These are phyloP conservation scores for Nicotiana attenuata DNA, from an alignment of 257 asterid genomes.

Conservation along the genomic window DNA sequence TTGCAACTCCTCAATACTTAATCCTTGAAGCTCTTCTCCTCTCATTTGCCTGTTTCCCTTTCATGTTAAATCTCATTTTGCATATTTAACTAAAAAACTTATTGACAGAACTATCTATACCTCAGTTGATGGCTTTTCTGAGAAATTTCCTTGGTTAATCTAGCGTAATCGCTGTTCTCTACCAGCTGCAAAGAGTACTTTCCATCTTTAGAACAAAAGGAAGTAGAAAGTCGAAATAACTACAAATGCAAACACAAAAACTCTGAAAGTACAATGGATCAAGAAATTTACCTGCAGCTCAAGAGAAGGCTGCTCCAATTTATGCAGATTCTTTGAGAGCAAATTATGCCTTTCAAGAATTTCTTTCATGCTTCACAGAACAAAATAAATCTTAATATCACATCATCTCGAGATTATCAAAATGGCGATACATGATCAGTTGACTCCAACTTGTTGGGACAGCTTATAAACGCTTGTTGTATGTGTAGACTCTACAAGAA, in stretches of 20 bases:
- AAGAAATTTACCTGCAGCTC: slow-evolving; percentile 54
- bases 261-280: background rate
- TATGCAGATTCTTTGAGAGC: slow-evolving; percentile 66
- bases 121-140: slow-evolving; percentile 61
- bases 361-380: slow-evolving; percentile 53
- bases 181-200: slow-evolving; percentile 47
- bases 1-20: slow-evolving; percentile 69
- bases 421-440: too few relatives aligned
- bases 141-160: slow-evolving; percentile 62
- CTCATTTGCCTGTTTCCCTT: slow-evolving; percentile 62
- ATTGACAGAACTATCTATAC: slow-evolving; percentile 18
- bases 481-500: too few relatives aligned
- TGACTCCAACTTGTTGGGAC: too few relatives aligned
- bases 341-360: slow-evolving; percentile 66
- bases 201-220: background rate
- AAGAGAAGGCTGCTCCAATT: slow-evolving; percentile 73
- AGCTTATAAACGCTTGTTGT: too few relatives aligned
- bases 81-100: too few relatives aligned
- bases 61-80: too few relatives aligned
- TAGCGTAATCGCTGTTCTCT: slow-evolving; percentile 52
- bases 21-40: slow-evolving; percentile 83
- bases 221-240: too few relatives aligned
- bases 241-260: too few relatives aligned
- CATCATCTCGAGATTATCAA: too few relatives aligned
- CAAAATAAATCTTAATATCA: background rate